Percentiles rank a stretch among this genome's conserved stretches.
These are phyloP conservation scores for Pythium volutum DNA, from an alignment of 352 stramenopile species.

Conservation along the genomic window DNA sequence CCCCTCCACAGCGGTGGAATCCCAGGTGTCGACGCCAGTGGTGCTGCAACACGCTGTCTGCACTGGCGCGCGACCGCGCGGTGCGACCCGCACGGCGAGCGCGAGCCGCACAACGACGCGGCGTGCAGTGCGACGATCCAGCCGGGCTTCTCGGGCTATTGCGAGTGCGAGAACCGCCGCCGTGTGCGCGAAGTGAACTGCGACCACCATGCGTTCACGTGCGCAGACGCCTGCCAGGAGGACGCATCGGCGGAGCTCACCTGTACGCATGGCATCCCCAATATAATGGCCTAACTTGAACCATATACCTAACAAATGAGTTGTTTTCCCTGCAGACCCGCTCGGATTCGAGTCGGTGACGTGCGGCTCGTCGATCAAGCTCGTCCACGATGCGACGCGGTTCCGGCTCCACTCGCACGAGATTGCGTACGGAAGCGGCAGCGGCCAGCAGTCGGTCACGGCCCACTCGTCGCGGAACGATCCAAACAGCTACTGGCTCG, in stretches of 20 bases:
- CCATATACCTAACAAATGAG: no score
- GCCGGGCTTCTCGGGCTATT: slow-evolving; percentile 59
- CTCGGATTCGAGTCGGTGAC: slow-evolving; percentile 78
- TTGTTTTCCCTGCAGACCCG: slow-evolving; percentile 37
- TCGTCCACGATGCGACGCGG: slow-evolving; percentile 68
- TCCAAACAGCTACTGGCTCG: slow-evolving; percentile 85
- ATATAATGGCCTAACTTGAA: no score
- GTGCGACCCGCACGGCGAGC: slow-evolving; percentile 69
- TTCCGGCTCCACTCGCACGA: slow-evolving; percentile 85
- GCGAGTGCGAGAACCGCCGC: slow-evolving; percentile 75
- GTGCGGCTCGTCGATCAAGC: slow-evolving; percentile 81
- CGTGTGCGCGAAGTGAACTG: slow-evolving; percentile 73
- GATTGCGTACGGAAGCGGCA: slow-evolving; percentile 75
- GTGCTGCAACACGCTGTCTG: slow-evolving; percentile 38
- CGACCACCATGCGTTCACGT: slow-evolving; percentile 79
- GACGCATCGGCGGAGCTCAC: slow-evolving; percentile 70
- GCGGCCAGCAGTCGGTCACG: slow-evolving; percentile 78
- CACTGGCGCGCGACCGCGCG: slow-evolving; percentile 66
- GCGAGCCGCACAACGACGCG: slow-evolving; percentile 60
- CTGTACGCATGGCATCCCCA: no score
- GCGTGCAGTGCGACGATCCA: slow-evolving; percentile 49
- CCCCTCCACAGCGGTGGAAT: neutral
- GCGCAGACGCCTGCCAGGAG: slow-evolving; percentile 59
- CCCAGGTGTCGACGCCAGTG: neutral
- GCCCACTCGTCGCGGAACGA: slow-evolving; percentile 67